phyloP scores from a whole-genome alignment of 331 rosid genomes.

The Phaseolus coccineus region DNA sequence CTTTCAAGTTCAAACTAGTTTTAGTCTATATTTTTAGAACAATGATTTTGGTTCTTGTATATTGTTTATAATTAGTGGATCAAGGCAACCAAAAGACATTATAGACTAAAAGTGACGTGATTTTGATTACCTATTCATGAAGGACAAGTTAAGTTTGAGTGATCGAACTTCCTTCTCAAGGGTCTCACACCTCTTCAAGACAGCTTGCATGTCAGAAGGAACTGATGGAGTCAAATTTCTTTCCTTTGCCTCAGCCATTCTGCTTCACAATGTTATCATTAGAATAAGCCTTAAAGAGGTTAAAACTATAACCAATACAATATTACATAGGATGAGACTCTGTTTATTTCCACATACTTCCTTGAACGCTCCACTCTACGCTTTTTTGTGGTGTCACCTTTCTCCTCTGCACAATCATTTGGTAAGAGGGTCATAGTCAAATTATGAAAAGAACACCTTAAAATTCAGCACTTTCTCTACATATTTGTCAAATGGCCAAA shows the following conservation, averaged over 20 bases:
- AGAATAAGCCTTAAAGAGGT: not conserved
- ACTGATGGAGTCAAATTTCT: conserved; percentile 77
- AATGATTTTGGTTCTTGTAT: not conserved
- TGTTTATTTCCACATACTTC: conserved; percentile 65
- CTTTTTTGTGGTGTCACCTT: conserved; percentile 86
- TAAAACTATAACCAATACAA: not conserved
- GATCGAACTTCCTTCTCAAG: conserved; percentile 99
- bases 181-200: conserved; percentile 84
- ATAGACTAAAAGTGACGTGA: not conserved
- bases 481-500: not conserved
- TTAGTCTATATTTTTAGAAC: not conserved
- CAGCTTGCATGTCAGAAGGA: conserved; percentile 89
- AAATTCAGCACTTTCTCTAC: conserved; percentile 6
- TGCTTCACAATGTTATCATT: conserved; percentile 50
- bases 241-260: conserved; percentile 99
- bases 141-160: conserved; percentile 88
- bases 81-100: too few relatives aligned
- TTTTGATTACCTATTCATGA: conserved; percentile 87
- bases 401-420: conserved; percentile 68
- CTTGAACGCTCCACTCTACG: conserved; percentile 97
- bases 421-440: conserved; percentile 41
- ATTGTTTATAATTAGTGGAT: not conserved
- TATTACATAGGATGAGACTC: conserved; percentile 5
- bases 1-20: too few relatives aligned
- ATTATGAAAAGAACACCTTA: not conserved